Base-by-base conservation (phyloP, 2,329 filamentous ascomycete genomes). In the Diaporthe ilicicola region DNA sequence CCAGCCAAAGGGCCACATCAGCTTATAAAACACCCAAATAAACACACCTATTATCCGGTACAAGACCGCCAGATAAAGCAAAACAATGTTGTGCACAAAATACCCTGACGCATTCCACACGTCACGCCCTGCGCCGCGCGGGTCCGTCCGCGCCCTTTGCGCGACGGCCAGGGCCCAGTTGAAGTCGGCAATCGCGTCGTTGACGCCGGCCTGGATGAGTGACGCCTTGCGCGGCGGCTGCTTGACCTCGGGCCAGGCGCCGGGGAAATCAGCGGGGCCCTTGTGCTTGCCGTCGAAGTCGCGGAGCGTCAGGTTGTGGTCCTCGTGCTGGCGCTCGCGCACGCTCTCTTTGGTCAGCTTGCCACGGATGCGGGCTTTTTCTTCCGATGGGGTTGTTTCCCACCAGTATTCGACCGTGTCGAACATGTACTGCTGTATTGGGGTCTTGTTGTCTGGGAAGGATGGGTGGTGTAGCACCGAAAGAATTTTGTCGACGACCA, bases 381-480 rank as follows among this genome's bases (percentile, higher is more conserved):
- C 77, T 12, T 74, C 73, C 1, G 69, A 5, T 0, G 74, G 73
- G 4, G 67, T 73, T 3, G 62, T 70, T 4, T 74, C 64, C 78
- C 78, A 79, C 91, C 91, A 93, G n/a, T 83, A 82, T 75, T 90
- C 82, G 6, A 93, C 89, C 4, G 87, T 86, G 50, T 85, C 82
- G 77, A 90, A 93, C 91, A 93, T 93, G 72, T 85, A 88, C 32
- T 85, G 82, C 73, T 93, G 91, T 12, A 90, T 84, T 79, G 74
- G 84, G 81, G 76, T 92, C 85, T 56, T 90, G 68, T 67, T 75
- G 70, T 74, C 56, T 67, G 78, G 86, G 27, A 90, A 81, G 0
- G 88, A 89, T 0, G 91, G 91, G 76, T 93, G 91, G 77, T 93
- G 91, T 80, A 93, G 90, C 12, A 92, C 86, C 7, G 84, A 83